Percentiles rank a stretch among this genome's conserved stretches.
Conservation (phyloP, 495 filamentous ascomycete species). For the Trichoderma asperelloides region DNA sequence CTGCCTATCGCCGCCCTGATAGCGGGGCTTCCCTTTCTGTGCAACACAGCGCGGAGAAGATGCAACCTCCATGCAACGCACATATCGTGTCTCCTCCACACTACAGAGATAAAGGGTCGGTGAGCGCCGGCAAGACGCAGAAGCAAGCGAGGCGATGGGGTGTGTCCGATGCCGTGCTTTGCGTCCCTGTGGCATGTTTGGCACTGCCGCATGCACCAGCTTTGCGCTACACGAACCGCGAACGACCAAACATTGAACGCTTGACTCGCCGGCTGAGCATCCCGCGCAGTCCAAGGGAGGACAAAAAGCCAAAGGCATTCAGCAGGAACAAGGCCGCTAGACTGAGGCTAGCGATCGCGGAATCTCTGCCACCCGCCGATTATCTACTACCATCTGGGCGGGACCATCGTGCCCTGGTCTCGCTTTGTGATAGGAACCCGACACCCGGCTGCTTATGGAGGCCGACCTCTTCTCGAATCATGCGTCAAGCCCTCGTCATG, state of each 20-base stretch:
- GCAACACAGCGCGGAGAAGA: constrained; percentile 2
- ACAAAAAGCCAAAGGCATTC: neutral
- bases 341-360: neutral
- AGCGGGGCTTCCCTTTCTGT: constrained; percentile 1
- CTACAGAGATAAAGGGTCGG: neutral
- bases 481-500: neutral
- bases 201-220: too few species aligned
- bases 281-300: too few species aligned
- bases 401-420: neutral
- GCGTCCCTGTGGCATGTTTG: neutral
- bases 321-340: neutral
- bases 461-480: neutral
- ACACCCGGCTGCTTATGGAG: neutral
- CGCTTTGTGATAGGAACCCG: neutral
- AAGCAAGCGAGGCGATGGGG: too few species aligned
- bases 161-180: neutral
- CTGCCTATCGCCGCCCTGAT: neutral
- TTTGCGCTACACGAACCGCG: neutral
- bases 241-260: neutral
- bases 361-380: neutral
- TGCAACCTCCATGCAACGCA: neutral
- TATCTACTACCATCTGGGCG: neutral
- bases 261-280: too few species aligned
- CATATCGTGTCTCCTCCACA: too few species aligned
- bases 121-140: neutral